phyloP scores from a whole-genome alignment of 2,329 filamentous ascomycete species.

The Botryotinia narcissicola region DNA sequence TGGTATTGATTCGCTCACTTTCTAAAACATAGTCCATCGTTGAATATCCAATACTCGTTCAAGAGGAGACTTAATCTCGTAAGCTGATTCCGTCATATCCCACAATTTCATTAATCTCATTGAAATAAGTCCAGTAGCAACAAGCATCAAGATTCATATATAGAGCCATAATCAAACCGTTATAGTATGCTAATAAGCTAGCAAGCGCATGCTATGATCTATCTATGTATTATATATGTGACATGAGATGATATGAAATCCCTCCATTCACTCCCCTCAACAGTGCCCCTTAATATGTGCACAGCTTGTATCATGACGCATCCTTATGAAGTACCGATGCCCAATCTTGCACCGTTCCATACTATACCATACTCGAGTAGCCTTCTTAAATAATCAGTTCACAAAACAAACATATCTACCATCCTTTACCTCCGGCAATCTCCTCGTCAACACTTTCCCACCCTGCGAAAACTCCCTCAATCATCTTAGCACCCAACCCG shows the following conservation, averaged over 20 bases:
- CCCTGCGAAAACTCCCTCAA: constrained; percentile 83
- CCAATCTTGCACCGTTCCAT: background rate
- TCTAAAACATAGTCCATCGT: background rate
- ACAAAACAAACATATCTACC: constrained; percentile 31
- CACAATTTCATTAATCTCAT: background rate
- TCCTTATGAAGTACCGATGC: background rate
- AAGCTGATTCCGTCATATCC: background rate
- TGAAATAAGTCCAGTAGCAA: background rate
- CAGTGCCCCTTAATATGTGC: background rate
- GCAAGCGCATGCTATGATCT: background rate
- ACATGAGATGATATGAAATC: background rate
- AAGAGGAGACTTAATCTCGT: background rate
- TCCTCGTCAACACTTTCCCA: constrained; percentile 83
- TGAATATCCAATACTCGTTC: background rate
- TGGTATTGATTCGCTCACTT: background rate
- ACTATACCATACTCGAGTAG: background rate
- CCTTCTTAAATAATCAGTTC: background rate
- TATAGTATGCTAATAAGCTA: background rate
- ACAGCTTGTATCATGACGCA: background rate
- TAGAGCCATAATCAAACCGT: background rate
- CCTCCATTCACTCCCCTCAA: background rate
- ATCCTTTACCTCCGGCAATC: constrained; percentile 48
- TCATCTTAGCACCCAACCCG: constrained; percentile 81
- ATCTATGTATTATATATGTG: background rate
- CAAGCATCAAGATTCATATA: background rate